A percentile compares a stretch with the other conserved stretches of the same genome.
Evolutionary conservation across 2,329 filamentous ascomycete species (phyloP).

Genomic region (Microthyrium microscopicum): DNA sequence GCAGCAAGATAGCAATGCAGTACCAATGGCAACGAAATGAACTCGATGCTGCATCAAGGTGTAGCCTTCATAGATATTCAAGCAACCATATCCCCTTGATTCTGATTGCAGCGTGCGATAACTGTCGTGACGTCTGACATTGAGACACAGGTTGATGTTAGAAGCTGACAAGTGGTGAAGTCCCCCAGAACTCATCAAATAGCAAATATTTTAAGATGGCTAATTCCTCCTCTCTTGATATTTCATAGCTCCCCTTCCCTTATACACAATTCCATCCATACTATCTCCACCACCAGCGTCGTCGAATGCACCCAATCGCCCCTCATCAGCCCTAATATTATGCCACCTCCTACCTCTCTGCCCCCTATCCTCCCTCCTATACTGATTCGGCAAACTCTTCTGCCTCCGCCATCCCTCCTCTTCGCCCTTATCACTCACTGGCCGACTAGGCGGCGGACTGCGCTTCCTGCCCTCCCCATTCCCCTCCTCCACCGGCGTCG

Average conservation of each 20-base stretch:
- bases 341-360: not conserved
- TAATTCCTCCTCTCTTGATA: conserved; percentile 1
- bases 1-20: too few relatives aligned
- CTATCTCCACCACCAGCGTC: not conserved
- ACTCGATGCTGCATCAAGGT: too few relatives aligned
- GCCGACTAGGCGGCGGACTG: conserved; percentile 19
- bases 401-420: conserved; percentile 19
- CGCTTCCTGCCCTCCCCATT: conserved; percentile 15
- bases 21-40: too few relatives aligned
- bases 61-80: too few relatives aligned
- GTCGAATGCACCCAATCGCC: not conserved
- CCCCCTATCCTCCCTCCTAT: conserved; percentile 10
- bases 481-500: conserved; percentile 3
- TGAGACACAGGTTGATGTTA: too few relatives aligned
- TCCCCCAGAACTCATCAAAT: too few relatives aligned
- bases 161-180: too few relatives aligned
- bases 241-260: conserved; percentile 7
- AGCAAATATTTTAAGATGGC: too few relatives aligned
- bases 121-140: too few relatives aligned
- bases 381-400: conserved; percentile 21
- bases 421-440: conserved; percentile 11
- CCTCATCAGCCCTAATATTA: conserved; percentile 1
- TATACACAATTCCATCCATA: conserved; percentile 5
- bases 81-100: too few relatives aligned
- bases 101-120: too few relatives aligned